Evolutionary conservation across 371 early-diverging fungal genomes (phyloP), one percentile per base, ranked within the genome.

Genomic region (Modicella reniformis): DNA sequence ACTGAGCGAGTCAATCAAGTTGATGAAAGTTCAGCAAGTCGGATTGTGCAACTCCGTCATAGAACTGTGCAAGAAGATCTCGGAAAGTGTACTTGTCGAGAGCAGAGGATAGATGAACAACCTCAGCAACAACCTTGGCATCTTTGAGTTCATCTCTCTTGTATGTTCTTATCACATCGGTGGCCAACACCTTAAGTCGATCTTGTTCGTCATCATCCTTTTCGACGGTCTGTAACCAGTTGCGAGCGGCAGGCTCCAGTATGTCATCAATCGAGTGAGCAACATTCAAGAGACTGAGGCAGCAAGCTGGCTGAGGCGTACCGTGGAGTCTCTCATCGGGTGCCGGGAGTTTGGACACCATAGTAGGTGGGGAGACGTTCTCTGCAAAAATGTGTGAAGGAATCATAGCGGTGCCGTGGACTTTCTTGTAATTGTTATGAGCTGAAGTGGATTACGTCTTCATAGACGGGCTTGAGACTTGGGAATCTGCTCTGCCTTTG

Each of bases 131-230:
- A 3, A 19, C 44, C 0, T 37, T 32, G 44, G 41, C 40, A 58
- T 28, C 47, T 44, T 41, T 58, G 58, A 58, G 40, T 21, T 41
- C 58, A 41, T 58, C 58, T 1, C 58, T 40, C 3, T 10, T 58
- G 58, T 41, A 58, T 17, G 40, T 28, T 13, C 58, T 40, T 19
- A 58, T 25, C 1, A 41, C 23, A 25, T 37, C 32, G 10, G 37
- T 58, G 21, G 23, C 32, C n/a, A 56, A 34, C 10, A 17, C 9
- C 34, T n/a, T 23, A 8, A 56, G 56, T 56, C 56, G 26, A 0
- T 56, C 23, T 9, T 56, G 13, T 10, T 56, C 56, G 2, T 56
- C 56, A 4, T 3, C 12, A 19, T 56, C 33, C 21, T 25, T 19
- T 23, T 8, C 19, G 56, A 19, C 23, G 23, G 33, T 5, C 21